Evolutionary conservation across 2,329 filamentous ascomycete genomes (phyloP), one percentile per base, ranked within the genome.

Genomic region (Laburnicola sp.): DNA sequence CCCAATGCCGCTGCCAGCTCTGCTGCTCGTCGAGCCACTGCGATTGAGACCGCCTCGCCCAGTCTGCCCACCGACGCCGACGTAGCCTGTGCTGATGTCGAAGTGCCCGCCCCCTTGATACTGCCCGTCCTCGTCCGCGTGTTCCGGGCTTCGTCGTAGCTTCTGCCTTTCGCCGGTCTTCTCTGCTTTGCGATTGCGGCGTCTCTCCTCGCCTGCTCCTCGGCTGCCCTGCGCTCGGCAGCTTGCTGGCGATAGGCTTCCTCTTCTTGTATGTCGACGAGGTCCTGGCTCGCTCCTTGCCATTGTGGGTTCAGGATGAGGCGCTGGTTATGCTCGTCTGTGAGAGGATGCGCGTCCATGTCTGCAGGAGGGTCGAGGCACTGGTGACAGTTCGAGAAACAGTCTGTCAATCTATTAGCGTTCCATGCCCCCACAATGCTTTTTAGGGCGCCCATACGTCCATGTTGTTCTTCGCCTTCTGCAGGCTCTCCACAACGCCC

Each of bases 261-360:
- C 69, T 97, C 93, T 47, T 86, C 86, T 73, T 97, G 93, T 49
- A 91, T 83, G 54, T 96, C 91, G n/a, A 84, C 80, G 34, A 96
- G 75, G 74, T 99, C 94, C 66, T 92, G 86, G 3, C 85, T 89
- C 26, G 92, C 89, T 50, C 94, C 94, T 68, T 93, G 87, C 91
- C 93, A 99, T 51, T 85, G 80, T 2, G 91, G 89, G 66, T 96
- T 88, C 39, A 97, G 80, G 38, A 99, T 87, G 44, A 99, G 79
- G 23, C 94, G 86, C 72, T 97, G 92, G 69, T 96, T 97, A 75
- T 99, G 94, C 74, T 99, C 94, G 94, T 97, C 74, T 99, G 94
- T 5, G 91, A 94, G 9, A 99, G 83, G 59, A 99, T 97, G 45
- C 91, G 86, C 6, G 91, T 96, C 93, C 93, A 99, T 11, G 92